Evolutionary conservation across 2,329 filamentous ascomycete species (phyloP).

Genomic region (Neopestalotiopsis clavispora): DNA sequence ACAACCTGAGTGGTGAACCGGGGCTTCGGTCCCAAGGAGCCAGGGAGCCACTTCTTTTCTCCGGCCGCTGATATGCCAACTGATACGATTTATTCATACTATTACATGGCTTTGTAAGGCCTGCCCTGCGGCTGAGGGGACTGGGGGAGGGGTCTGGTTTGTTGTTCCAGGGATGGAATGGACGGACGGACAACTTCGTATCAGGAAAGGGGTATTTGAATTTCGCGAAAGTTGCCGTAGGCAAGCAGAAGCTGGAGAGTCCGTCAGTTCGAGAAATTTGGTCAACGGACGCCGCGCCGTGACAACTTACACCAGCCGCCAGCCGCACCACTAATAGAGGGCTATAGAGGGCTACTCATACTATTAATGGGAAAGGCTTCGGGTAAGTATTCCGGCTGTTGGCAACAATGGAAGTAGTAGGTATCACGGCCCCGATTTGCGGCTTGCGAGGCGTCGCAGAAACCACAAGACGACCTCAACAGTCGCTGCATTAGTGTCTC

Average conservation of each 20-base stretch:
- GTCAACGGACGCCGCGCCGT: background rate
- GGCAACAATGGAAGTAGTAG: background rate
- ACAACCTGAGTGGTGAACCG: background rate
- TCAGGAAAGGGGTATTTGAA: slow-evolving; percentile 2
- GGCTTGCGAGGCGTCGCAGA: background rate
- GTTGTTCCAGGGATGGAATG: background rate
- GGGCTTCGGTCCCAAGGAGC: background rate
- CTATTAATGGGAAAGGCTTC: background rate
- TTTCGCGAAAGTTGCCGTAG: background rate
- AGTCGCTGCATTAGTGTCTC: background rate
- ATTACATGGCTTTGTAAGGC: background rate
- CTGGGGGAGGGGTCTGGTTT: background rate
- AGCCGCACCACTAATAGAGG: background rate
- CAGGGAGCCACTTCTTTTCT: background rate
- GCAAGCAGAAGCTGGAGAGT: background rate
- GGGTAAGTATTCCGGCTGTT: slow-evolving; percentile 1
- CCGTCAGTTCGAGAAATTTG: background rate
- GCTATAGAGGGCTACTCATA: background rate
- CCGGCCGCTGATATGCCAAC: background rate
- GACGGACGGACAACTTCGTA: background rate
- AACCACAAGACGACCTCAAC: background rate
- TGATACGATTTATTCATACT: background rate
- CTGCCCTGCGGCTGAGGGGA: background rate
- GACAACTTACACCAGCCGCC: background rate
- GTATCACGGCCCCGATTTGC: background rate